Percentiles rank a stretch among this genome's conserved stretches.
phyloP scores from a whole-genome alignment of 208 protist genomes.

The Leishmania amazonensis region DNA sequence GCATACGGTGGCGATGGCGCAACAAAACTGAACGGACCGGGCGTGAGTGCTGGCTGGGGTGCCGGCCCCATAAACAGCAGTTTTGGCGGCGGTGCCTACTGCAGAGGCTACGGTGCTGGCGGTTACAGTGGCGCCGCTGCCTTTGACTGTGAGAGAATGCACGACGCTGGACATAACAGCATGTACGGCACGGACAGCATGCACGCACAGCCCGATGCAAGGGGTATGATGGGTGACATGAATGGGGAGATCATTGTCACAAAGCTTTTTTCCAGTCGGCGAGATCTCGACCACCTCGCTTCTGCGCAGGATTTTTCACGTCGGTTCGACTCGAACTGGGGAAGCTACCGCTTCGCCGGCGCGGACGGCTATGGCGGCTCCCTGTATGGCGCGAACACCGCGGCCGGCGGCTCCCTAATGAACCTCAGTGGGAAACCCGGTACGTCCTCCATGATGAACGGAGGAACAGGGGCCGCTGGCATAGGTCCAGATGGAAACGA shows the following conservation, averaged over 20 bases:
- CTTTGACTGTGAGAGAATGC: slow-evolving; percentile 29
- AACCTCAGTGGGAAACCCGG: slow-evolving; percentile 8
- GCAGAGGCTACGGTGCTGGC: slow-evolving; percentile 22
- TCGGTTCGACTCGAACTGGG: slow-evolving; percentile 55
- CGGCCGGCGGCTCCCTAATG: slow-evolving; percentile 18
- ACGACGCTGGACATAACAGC: slow-evolving; percentile 34
- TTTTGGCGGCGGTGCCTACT: slow-evolving; percentile 20
- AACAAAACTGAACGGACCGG: slow-evolving; percentile 19
- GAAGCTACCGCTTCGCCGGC: slow-evolving; percentile 31
- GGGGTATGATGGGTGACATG: slow-evolving; percentile 29
- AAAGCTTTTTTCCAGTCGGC: slow-evolving; percentile 78
- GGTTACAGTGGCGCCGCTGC: slow-evolving; percentile 23
- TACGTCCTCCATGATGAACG: background rate
- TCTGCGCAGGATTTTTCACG: slow-evolving; percentile 54
- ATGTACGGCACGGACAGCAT: slow-evolving; percentile 53
- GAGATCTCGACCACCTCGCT: slow-evolving; percentile 47
- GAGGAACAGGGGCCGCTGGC: slow-evolving; percentile 14
- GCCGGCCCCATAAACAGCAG: slow-evolving; percentile 9
- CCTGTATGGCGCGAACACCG: slow-evolving; percentile 18
- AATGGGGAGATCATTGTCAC: slow-evolving; percentile 56
- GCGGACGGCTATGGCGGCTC: slow-evolving; percentile 28
- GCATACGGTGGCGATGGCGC: slow-evolving; percentile 4
- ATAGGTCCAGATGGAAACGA: slow-evolving; percentile 22
- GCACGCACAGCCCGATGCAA: slow-evolving; percentile 26
- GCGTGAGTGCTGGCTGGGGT: slow-evolving; percentile 1